Evolutionary conservation across 1,284 basidiomycete genomes (phyloP).

Genomic region (Trichosporon coremiiforme): DNA sequence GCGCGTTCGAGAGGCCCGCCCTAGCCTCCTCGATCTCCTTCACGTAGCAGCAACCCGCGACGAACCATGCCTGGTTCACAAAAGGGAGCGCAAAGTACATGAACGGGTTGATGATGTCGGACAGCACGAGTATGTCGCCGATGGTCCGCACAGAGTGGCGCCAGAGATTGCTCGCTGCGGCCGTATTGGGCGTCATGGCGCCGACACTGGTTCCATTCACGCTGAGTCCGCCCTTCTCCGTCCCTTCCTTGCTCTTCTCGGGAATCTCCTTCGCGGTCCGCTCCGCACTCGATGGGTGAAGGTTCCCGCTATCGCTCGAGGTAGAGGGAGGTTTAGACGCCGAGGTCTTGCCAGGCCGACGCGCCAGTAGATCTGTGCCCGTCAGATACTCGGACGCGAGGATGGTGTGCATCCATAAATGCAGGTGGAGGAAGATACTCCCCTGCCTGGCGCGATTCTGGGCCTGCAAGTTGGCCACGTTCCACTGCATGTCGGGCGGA

Average conservation of each 20-base stretch:
- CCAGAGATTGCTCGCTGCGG: constrained; percentile 32
- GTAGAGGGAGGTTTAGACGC: too few relatives aligned
- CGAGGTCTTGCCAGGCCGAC: neutral
- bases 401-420: constrained; percentile 45
- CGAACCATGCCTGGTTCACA: constrained; percentile 37
- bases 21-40: constrained; percentile 29
- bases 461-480: constrained; percentile 38
- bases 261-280: neutral
- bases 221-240: neutral
- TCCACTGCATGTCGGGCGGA: constrained; percentile 41
- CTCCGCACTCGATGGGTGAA: neutral
- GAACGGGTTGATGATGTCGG: constrained; percentile 35
- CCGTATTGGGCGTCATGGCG: constrained; percentile 23
- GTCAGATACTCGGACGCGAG: constrained; percentile 35
- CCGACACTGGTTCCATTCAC: constrained; percentile 23
- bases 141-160: constrained; percentile 36
- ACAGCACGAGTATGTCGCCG: constrained; percentile 37
- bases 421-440: constrained; percentile 39
- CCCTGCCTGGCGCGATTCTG: constrained; percentile 34
- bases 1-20: neutral
- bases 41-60: constrained; percentile 39
- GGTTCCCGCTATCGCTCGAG: too few relatives aligned
- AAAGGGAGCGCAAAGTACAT: constrained; percentile 35
- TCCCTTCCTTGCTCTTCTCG: neutral
- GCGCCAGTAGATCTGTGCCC: constrained; percentile 23